phyloP scores from a whole-genome alignment of 2,329 filamentous ascomycete genomes.

The Hypoxylon rubiginosum region DNA sequence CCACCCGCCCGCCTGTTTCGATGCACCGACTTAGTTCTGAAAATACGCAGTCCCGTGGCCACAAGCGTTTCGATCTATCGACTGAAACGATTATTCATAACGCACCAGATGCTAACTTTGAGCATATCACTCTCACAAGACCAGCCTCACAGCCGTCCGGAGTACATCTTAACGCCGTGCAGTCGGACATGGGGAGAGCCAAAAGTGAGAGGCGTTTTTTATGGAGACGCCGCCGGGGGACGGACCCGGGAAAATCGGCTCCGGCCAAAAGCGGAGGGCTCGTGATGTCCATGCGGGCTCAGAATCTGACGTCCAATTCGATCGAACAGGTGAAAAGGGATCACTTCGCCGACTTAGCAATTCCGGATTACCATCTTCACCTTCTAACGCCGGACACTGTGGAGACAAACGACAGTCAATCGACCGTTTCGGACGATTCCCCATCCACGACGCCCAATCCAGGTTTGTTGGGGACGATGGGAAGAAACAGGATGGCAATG shows the following conservation, averaged over 20 bases:
- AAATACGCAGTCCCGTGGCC: conserved; percentile 22
- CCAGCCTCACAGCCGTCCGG: conserved; percentile 24
- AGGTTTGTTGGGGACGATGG: conserved; percentile 13
- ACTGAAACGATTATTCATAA: conserved; percentile 50
- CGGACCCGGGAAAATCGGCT: conserved; percentile 44
- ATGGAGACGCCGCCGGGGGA: conserved; percentile 50
- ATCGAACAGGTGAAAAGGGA: conserved; percentile 31
- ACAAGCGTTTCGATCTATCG: conserved; percentile 36
- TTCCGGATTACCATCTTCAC: conserved; percentile 48
- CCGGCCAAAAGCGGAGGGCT: conserved; percentile 26
- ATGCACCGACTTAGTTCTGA: conserved; percentile 26
- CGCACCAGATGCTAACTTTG: conserved; percentile 21
- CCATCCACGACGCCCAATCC: conserved; percentile 23
- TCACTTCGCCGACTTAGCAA: conserved; percentile 47
- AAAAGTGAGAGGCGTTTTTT: conserved; percentile 51
- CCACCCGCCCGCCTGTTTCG: conserved; percentile 34
- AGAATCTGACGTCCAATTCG: conserved; percentile 34
- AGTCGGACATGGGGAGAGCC: conserved; percentile 23
- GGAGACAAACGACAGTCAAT: conserved; percentile 24
- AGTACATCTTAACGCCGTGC: conserved; percentile 12
- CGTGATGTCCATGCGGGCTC: conserved; percentile 37
- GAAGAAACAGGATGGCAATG: conserved; percentile 30
- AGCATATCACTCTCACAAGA: conserved; percentile 10
- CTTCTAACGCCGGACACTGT: conserved; percentile 38
- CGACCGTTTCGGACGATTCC: conserved; percentile 27